These are phyloP conservation scores for Saccharomycopsis capsularis DNA, from an alignment of 805 yeast species.

Conservation along the genomic window DNA sequence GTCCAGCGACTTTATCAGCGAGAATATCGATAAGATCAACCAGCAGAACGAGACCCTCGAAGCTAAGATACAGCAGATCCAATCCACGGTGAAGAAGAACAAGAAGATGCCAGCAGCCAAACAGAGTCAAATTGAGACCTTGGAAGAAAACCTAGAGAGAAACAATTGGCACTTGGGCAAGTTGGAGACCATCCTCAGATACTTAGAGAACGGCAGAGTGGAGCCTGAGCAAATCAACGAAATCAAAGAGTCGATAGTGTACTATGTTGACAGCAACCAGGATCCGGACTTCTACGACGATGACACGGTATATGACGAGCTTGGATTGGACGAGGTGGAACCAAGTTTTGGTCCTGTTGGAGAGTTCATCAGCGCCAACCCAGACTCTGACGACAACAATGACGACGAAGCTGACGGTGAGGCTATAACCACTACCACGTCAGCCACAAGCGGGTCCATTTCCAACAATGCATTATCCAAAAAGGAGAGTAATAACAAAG, in stretches of 20 bases:
- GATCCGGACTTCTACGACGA: conserved; percentile 92
- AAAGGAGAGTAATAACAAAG: conserved; percentile 8
- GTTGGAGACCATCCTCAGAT: conserved; percentile 70
- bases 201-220: conserved; percentile 72
- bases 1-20: conserved; percentile 16
- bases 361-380: conserved; percentile 17
- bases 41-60: conserved; percentile 70
- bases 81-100: conserved; percentile 47
- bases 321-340: conserved; percentile 51
- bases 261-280: conserved; percentile 89
- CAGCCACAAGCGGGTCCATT: neutral
- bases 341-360: conserved; percentile 21
- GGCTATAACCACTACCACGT: neutral
- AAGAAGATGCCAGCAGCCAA: conserved; percentile 48
- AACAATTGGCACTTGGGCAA: conserved; percentile 74
- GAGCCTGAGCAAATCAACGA: conserved; percentile 75
- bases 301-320: conserved; percentile 83
- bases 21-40: conserved; percentile 19
- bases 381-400: conserved; percentile 3
- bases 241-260: conserved; percentile 81
- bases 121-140: conserved; percentile 54
- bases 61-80: conserved; percentile 55
- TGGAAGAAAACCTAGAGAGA: conserved; percentile 44
- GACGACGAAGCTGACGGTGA: neutral
- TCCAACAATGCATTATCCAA: neutral